Percentiles rank a stretch among this genome's conserved stretches.
Conservation (phyloP, 208 protist genomes). For the Vickermania ingenoplastis region DNA sequence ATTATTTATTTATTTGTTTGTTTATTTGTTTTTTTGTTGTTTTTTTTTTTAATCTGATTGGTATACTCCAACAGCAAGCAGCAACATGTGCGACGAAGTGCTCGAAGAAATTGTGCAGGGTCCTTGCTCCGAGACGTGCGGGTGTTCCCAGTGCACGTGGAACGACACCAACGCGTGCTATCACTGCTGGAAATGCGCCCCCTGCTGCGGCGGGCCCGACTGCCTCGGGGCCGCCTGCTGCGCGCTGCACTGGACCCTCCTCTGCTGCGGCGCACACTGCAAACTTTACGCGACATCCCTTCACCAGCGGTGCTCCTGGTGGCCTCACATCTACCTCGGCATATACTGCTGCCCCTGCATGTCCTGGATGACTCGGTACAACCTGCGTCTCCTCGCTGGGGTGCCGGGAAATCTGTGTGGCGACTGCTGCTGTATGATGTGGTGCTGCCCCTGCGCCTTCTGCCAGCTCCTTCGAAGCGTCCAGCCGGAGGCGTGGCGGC, state of each 20-base stretch:
- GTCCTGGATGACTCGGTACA: constrained; percentile 28
- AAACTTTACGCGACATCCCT: constrained; percentile 48
- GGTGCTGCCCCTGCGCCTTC: constrained; percentile 41
- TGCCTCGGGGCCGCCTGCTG: constrained; percentile 23
- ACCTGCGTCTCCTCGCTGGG: constrained; percentile 39
- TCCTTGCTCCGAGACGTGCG: background rate
- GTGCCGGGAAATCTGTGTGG: constrained; percentile 45
- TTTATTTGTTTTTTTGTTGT: background rate
- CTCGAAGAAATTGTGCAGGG: background rate
- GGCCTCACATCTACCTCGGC: constrained; percentile 30
- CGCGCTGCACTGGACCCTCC: constrained; percentile 32
- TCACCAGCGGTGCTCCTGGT: constrained; percentile 30
- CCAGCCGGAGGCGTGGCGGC: constrained; percentile 6
- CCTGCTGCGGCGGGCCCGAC: constrained; percentile 53
- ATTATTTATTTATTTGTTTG: background rate
- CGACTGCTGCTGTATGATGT: constrained; percentile 47
- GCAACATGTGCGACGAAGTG: background rate
- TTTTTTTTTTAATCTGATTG: too few relatives aligned
- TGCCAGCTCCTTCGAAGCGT: constrained; percentile 51
- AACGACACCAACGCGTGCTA: constrained; percentile 26
- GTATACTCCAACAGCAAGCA: too few relatives aligned
- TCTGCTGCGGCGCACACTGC: constrained; percentile 24
- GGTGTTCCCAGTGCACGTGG: background rate
- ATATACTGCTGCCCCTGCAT: constrained; percentile 21
- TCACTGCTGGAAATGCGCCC: constrained; percentile 44